These are phyloP conservation scores for Fusarium gaditjirri DNA, from an alignment of 2,329 filamentous ascomycete genomes.

Conservation along the genomic window DNA sequence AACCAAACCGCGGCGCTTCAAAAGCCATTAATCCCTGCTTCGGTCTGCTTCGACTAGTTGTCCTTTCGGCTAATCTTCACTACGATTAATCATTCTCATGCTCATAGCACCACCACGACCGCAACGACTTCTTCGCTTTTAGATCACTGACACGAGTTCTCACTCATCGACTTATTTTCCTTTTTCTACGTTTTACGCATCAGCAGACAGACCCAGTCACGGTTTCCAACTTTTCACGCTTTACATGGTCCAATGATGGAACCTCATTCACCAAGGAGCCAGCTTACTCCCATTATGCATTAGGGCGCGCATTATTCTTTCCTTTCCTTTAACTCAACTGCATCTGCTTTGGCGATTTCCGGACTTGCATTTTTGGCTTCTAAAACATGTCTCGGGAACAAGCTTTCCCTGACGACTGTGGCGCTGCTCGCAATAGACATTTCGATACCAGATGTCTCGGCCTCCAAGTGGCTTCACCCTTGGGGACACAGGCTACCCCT, in stretches of 20 bases:
- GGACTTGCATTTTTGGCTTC: conserved; percentile 32
- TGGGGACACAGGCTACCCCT: conserved; percentile 3
- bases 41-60: conserved; percentile 13
- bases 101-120: conserved; percentile 44
- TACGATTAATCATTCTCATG: conserved; percentile 39
- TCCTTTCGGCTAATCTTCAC: conserved; percentile 28
- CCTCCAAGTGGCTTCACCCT: conserved; percentile 17
- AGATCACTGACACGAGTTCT: conserved; percentile 41
- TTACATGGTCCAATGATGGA: conserved; percentile 32
- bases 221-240: conserved; percentile 34
- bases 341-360: conserved; percentile 37
- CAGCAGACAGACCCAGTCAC: conserved; percentile 28
- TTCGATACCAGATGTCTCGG: conserved; percentile 37
- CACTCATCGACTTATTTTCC: conserved; percentile 34
- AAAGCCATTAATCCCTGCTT: conserved; percentile 27
- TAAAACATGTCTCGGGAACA: conserved; percentile 40
- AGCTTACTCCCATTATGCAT: conserved; percentile 29
- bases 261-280: conserved; percentile 34
- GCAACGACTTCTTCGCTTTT: conserved; percentile 45
- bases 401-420: conserved; percentile 26
- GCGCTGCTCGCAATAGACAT: conserved; percentile 38
- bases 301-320: conserved; percentile 38
- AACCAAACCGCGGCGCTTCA: conserved; percentile 25
- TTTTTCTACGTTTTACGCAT: conserved; percentile 41
- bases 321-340: conserved; percentile 27